Evolutionary conservation across 768 basidiomycete species (phyloP), one percentile per base, ranked within the genome.

Genomic region (Mycena galericulata): DNA sequence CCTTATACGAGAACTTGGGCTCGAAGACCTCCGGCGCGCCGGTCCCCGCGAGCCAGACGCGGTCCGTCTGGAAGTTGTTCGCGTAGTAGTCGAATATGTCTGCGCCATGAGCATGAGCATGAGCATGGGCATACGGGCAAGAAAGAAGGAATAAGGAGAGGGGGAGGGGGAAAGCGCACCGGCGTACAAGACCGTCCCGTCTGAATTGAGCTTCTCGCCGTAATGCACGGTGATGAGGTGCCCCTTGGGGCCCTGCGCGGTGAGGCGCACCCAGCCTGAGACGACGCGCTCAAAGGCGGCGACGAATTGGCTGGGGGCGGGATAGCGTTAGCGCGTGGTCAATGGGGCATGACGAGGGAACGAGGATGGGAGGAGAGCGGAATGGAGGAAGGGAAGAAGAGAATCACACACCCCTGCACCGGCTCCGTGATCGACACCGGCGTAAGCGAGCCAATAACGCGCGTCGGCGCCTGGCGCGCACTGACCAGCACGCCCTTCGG

Each of bases 141-240:
- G 24, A 5, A 47, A 12, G 24, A 22, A 18, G 9, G 24, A 20
- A 14, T 43, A 43, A 51, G 17, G 26, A n/a, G n/a, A n/a, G n/a
- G n/a, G n/a, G n/a, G n/a, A n/a, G n/a, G n/a, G n/a, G n/a, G 27
- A 43, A 32, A 15, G 22, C 61, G 57, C 4, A 71, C 70, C 65
- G 22, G 64, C 56, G 20, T 67, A 71, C 3, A 71, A 50, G 8
- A 71, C 70, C 41, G 70, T 67, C 30, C 70, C 65, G 38, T 68
- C 63, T 15, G 73, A 69, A 26, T 78, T 75, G 5, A 77, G 59
- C 55, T 79, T 79, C 68, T 79, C 78, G 3, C 78, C 78, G 51
- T 74, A 79, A 60, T 77, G 78, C 29, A 77, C 72, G 0, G 75
- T 77, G 47, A 79, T 71, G 46, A 79, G 65, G 3, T 67, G 73